These are phyloP conservation scores for Calonectria multiphialidica DNA, from an alignment of 2,329 filamentous ascomycete species.

Conservation along the genomic window DNA sequence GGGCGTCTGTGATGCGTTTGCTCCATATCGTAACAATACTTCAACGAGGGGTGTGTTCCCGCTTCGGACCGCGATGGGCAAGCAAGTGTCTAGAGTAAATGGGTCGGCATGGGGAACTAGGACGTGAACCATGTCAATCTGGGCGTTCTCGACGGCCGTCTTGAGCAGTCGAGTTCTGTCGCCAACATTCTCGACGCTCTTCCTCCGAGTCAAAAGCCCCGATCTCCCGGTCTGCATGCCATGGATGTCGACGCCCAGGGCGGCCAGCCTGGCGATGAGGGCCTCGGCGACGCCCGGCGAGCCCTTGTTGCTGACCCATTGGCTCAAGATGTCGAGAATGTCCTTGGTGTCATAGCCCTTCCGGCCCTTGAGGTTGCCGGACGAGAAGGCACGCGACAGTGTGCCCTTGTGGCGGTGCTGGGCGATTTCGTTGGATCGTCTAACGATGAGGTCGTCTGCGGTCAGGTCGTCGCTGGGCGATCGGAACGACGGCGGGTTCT, in stretches of 20 bases:
- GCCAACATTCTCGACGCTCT: slow-evolving; percentile 60
- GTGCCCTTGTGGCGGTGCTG: slow-evolving; percentile 53
- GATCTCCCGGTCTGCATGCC: slow-evolving; percentile 61
- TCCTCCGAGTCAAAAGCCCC: slow-evolving; percentile 60
- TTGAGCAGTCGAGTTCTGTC: slow-evolving; percentile 65
- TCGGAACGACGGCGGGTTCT: slow-evolving; percentile 56
- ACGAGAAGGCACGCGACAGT: slow-evolving; percentile 54
- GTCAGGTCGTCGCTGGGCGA: slow-evolving; percentile 62
- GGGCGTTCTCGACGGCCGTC: slow-evolving; percentile 62
- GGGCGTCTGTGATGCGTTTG: slow-evolving; percentile 58
- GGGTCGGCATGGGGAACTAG: slow-evolving; percentile 66
- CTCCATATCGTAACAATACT: slow-evolving; percentile 64
- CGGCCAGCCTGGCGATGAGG: slow-evolving; percentile 62
- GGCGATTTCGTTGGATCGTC: slow-evolving; percentile 52
- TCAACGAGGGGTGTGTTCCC: slow-evolving; percentile 58
- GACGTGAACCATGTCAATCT: slow-evolving; percentile 66
- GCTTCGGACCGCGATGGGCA: slow-evolving; percentile 62
- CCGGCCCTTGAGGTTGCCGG: slow-evolving; percentile 55
- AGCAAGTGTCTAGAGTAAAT: slow-evolving; percentile 60
- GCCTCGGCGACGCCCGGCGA: slow-evolving; percentile 68
- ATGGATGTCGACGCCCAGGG: slow-evolving; percentile 64
- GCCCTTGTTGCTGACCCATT: slow-evolving; percentile 62
- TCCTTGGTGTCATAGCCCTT: slow-evolving; percentile 66
- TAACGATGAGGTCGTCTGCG: slow-evolving; percentile 67
- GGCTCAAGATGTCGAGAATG: slow-evolving; percentile 63